These are phyloP conservation scores for Lasiodiplodia hormozganensis DNA, from an alignment of 2,329 filamentous ascomycete genomes.

Conservation along the genomic window DNA sequence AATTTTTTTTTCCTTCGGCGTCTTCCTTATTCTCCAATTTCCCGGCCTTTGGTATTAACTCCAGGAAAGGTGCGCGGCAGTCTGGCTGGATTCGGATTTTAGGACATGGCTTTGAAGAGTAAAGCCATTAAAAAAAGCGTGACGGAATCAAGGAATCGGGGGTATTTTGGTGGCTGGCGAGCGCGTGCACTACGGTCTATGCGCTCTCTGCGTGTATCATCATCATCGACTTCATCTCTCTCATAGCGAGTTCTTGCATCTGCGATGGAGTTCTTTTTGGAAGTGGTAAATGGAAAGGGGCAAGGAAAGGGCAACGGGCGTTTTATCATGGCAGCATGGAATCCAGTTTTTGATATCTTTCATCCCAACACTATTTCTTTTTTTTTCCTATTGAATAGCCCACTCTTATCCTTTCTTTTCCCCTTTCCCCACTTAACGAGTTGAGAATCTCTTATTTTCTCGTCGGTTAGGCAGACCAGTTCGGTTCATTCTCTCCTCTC, in stretches of 20 bases:
- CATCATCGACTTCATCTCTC: conserved; percentile 17
- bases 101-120: background rate
- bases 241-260: conserved; percentile 20
- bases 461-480: background rate
- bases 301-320: conserved; percentile 1
- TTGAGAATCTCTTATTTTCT: background rate
- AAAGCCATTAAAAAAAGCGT: conserved; percentile 6
- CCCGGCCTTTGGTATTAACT: background rate
- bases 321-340: conserved; percentile 5
- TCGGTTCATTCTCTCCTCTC: background rate
- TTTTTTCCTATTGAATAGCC: background rate
- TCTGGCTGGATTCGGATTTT: conserved; percentile 1
- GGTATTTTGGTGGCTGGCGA: background rate
- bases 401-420: background rate
- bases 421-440: background rate
- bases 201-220: conserved; percentile 7
- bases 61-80: background rate
- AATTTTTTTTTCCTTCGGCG: background rate
- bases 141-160: background rate
- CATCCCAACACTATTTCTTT: background rate
- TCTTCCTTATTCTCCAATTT: background rate
- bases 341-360: background rate
- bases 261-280: conserved; percentile 19
- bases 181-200: background rate
- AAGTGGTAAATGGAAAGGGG: background rate